Percentiles rank a stretch among this genome's conserved stretches.
phyloP scores from a whole-genome alignment of 306 rosid species.

The Arachis stenosperma region DNA sequence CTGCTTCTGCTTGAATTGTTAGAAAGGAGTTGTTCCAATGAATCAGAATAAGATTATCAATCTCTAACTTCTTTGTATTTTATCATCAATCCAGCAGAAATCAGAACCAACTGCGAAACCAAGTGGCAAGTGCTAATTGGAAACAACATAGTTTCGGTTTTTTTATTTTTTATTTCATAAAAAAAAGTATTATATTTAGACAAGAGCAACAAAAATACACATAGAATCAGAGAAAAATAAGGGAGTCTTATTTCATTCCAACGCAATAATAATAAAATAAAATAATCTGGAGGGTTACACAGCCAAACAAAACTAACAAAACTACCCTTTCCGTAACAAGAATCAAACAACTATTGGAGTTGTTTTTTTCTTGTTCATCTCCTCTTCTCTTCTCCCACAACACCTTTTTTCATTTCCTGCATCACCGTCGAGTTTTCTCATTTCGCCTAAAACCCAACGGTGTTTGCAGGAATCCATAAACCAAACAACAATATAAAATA shows the following conservation, averaged over 20 bases:
- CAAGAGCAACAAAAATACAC: constrained; percentile 12
- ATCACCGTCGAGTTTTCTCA: constrained; percentile 34
- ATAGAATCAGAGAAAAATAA: background rate
- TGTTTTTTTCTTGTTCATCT: background rate
- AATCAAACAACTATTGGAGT: background rate
- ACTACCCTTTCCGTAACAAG: background rate
- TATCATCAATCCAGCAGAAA: no score
- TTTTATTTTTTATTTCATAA: no score
- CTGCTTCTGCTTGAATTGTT: no score
- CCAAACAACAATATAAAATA: background rate
- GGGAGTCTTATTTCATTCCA: constrained; percentile 9
- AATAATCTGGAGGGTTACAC: constrained; percentile 26
- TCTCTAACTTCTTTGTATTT: no score
- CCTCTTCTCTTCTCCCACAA: background rate
- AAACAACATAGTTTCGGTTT: no score
- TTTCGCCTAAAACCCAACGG: constrained; percentile 15
- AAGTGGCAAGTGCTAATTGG: no score
- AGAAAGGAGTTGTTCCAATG: no score
- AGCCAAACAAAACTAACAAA: background rate
- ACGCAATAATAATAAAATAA: background rate
- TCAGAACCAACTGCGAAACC: no score
- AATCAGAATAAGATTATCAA: no score
- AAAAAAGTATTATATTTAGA: constrained; percentile 21
- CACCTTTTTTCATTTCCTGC: background rate
- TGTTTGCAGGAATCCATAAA: constrained; percentile 11